A percentile compares a stretch with the other conserved stretches of the same genome.
Evolutionary conservation across 1,284 basidiomycete genomes (phyloP).

Genomic region (Sporisorium iseilematis-ciliati): DNA sequence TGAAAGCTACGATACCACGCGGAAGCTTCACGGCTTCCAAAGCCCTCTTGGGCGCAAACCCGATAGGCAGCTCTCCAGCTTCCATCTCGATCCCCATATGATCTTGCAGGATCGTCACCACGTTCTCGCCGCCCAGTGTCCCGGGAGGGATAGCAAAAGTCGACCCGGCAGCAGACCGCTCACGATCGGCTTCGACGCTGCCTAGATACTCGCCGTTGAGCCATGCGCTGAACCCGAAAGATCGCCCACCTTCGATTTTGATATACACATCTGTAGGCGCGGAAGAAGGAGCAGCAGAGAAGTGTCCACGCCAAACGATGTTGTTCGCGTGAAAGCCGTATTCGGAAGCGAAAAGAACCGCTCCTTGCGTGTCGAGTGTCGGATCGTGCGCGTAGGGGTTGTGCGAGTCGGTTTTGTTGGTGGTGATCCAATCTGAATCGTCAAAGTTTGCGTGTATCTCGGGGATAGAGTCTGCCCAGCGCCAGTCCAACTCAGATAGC

Average conservation of each 20-base stretch:
- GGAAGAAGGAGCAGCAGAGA: constrained; percentile 64
- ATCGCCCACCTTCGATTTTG: constrained; percentile 81
- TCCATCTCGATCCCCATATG: constrained; percentile 80
- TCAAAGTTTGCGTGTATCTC: constrained; percentile 73
- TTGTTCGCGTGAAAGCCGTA: constrained; percentile 76
- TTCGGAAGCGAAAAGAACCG: constrained; percentile 73
- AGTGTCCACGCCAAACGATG: constrained; percentile 84
- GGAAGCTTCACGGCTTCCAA: constrained; percentile 75
- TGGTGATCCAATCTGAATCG: constrained; percentile 74
- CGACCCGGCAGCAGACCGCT: constrained; percentile 40
- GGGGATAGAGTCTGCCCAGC: constrained; percentile 78
- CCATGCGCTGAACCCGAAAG: constrained; percentile 83
- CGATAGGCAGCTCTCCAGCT: constrained; percentile 45
- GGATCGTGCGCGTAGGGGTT: constrained; percentile 74
- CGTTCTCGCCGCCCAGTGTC: constrained; percentile 75
- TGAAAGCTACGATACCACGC: constrained; percentile 76
- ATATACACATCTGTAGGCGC: constrained; percentile 75
- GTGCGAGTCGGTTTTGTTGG: constrained; percentile 79
- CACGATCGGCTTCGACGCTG: constrained; percentile 71
- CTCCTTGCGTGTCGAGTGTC: constrained; percentile 76
- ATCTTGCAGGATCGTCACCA: constrained; percentile 81
- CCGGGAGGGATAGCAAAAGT: constrained; percentile 73
- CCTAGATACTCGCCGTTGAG: constrained; percentile 80
- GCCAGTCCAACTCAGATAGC: constrained; percentile 73
- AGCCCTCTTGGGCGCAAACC: constrained; percentile 49